These are phyloP conservation scores for Fusarium sp. DNA, from an alignment of 2,329 filamentous ascomycete genomes.

Conservation along the genomic window DNA sequence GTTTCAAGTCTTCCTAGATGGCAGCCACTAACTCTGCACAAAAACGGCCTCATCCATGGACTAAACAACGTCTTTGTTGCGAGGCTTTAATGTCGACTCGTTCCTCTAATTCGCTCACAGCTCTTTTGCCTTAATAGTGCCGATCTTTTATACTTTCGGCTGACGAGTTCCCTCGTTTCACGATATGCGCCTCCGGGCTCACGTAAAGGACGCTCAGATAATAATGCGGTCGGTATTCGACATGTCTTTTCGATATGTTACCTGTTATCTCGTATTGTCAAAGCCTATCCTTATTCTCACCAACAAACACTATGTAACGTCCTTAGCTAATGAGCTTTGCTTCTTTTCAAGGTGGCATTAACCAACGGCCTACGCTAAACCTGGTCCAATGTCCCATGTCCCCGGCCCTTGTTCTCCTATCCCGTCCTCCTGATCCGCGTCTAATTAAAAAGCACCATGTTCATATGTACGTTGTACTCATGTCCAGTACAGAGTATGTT, in stretches of 20 bases:
- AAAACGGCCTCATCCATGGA: constrained; percentile 13
- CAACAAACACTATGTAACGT: neutral
- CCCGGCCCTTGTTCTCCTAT: constrained; percentile 29
- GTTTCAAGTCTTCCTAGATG: constrained; percentile 41
- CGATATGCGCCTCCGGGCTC: constrained; percentile 7
- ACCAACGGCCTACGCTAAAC: constrained; percentile 8
- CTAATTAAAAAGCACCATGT: constrained; percentile 37
- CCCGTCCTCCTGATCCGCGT: constrained; percentile 38
- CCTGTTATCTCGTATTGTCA: constrained; percentile 27
- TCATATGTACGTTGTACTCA: neutral
- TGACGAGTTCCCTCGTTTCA: constrained; percentile 29
- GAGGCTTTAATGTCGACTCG: constrained; percentile 1
- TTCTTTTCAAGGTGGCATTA: constrained; percentile 6
- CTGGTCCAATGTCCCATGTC: neutral
- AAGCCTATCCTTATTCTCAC: neutral
- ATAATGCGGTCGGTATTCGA: constrained; percentile 3
- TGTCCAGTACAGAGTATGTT: no score
- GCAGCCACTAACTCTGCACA: neutral
- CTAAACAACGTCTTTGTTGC: constrained; percentile 26
- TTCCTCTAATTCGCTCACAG: constrained; percentile 17
- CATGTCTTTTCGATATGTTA: constrained; percentile 29
- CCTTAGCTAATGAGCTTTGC: constrained; percentile 5
- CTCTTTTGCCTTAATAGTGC: neutral
- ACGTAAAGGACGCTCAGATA: neutral
- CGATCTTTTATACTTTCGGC: constrained; percentile 1